Base-by-base conservation (phyloP, 495 filamentous ascomycete genomes). In the Evernia prunastri region DNA sequence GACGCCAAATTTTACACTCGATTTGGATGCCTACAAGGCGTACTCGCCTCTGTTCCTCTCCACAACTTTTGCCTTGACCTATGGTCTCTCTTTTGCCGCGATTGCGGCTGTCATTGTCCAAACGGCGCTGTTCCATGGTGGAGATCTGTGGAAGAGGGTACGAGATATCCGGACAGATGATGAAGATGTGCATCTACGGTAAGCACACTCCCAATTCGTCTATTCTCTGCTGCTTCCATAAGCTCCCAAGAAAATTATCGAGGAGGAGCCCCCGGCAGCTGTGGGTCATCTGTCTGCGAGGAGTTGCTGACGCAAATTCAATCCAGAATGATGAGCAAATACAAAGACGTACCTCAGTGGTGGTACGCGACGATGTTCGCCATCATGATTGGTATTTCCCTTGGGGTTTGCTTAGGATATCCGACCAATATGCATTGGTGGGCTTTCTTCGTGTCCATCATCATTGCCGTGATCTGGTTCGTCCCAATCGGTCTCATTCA, bases 1-100 rank as follows among this genome's bases (percentile, higher is more conserved):
- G 33, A 82, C 80, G 17, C 72, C 80, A 7, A 72, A 79, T 1
- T 81, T 77, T 54, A 82, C 80, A 13, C 81, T 87, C n/a, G 80
- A 87, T 67, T 39, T 73, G 11, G 73, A 67, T 18, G 79, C 81
- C 54, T 87, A 87, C 70, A 65, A 76, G 18, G 59, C 71, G 0
- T 87, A 89, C 67, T 87, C 84, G 1, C 84, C 84, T 0, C 71
- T 87, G 1, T 87, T 86, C 72, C 65, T 87, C 40, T 83, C 84
- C 0, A 83, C 85, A 3, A 82, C 84, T 0, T 82, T 87, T 62
- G 76, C 80, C 37, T 71, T 88, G 11, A 75, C 72, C 37, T 86
- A 87, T 65, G 85, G 83, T 17, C 76, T 87, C 29, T 82, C 80
- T 5, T 88, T 86, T 66, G 85, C 84, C 0, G 78, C 79, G 27